A percentile compares a stretch with the other conserved stretches of the same genome.
These are phyloP conservation scores for Paulownia fortunei DNA, from an alignment of 257 asterid species.

Conservation along the genomic window DNA sequence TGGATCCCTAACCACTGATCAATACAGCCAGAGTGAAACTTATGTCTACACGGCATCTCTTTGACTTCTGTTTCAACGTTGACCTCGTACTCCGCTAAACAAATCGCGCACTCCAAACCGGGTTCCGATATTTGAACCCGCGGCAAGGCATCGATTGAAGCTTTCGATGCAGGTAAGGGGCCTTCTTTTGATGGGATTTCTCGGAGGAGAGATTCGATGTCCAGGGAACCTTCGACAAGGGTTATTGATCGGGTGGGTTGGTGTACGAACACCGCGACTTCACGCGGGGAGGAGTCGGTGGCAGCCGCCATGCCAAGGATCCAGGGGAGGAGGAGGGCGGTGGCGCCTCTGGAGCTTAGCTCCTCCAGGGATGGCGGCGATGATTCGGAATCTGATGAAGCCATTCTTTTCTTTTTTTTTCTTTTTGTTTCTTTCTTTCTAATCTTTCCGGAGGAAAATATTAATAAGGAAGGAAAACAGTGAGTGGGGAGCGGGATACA, in stretches of 20 bases:
- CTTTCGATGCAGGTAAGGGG: slow-evolving; percentile 59
- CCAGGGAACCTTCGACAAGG: slow-evolving; percentile 47
- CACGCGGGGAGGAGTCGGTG: slow-evolving; percentile 38
- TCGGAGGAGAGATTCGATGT: slow-evolving; percentile 37
- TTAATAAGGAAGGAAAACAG: background rate
- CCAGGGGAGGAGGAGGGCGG: slow-evolving; percentile 56
- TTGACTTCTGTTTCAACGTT: slow-evolving; percentile 38
- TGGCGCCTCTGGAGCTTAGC: slow-evolving; percentile 46
- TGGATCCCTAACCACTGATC: slow-evolving; percentile 52
- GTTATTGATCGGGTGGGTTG: slow-evolving; percentile 44
- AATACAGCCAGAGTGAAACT: slow-evolving; percentile 47
- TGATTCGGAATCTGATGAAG: slow-evolving; percentile 36
- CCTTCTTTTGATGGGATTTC: slow-evolving; percentile 39
- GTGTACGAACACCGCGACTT: slow-evolving; percentile 52
- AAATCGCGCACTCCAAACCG: slow-evolving; percentile 62
- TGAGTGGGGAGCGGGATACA: background rate
- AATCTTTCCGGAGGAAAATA: background rate
- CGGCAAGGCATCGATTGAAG: slow-evolving; percentile 61
- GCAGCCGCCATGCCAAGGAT: slow-evolving; percentile 42
- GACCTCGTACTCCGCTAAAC: slow-evolving; percentile 53
- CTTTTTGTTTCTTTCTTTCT: background rate
- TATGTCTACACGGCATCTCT: slow-evolving; percentile 63
- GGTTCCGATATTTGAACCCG: slow-evolving; percentile 37
- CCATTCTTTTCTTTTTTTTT: slow-evolving; percentile 13
- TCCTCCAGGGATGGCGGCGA: slow-evolving; percentile 60